Base-by-base conservation (phyloP, 257 asterid genomes). In the Solanum phureja region DNA sequence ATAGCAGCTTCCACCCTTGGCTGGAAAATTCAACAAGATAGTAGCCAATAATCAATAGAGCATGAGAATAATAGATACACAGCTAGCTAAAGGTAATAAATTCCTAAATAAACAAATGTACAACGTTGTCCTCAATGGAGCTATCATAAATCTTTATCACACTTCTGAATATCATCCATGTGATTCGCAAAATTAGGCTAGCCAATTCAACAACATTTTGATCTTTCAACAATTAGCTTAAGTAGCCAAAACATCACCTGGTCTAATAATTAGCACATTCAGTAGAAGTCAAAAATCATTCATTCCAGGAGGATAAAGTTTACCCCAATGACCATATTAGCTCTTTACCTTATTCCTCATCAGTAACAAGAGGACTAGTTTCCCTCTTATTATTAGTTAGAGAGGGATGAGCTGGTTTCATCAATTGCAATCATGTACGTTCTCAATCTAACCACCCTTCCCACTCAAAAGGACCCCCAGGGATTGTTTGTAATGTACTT, bases 1-100 rank as follows among this genome's bases (percentile, higher is more conserved):
- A 97, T 96, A 37, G 99, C 98, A 49, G 99, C 99, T 92, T 97
- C 99, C 34, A 93, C 95, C 86, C 99, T 94, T 82, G 99, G 99
- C 99, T 97, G 96, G 83, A 91, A 71, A 33, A 82, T 87, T 86
- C 69, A 91, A 88, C 74, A 60, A 42, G 79, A 84, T 33, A 62
- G 86, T 86, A 74, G 34, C 27, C 83, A 82, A 31, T 82, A 33
- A 49, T 56, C 44, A 81, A 46, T 31, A 49, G n/a, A 44, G 42
- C 19, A 31, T 29, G 86, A 49, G 21, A 31, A 49, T 5, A 49
- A 18, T 1, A 81, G 44, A 82, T 18, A 82, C 27, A 56, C 86
- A 82, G 44, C 86, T 82, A 74, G 86, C 46, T 77, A 6, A 72
- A 81, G 85, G 11, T 11, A 76, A 66, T 37, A 34, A 21, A 60